phyloP scores from a whole-genome alignment of 306 rosid genomes.

The Geum urbanum region DNA sequence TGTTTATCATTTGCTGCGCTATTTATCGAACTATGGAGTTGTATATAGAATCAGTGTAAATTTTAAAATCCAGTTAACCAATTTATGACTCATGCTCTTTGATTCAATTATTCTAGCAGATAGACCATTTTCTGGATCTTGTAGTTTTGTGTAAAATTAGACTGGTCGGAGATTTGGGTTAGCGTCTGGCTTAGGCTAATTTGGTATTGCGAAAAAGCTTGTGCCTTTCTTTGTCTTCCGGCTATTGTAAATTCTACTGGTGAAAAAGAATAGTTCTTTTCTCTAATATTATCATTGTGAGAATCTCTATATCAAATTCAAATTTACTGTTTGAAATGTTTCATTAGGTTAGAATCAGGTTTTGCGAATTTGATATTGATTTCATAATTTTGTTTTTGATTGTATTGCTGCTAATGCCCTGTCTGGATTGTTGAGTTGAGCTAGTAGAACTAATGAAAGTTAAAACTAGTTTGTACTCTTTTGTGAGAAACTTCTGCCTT shows the following conservation, averaged over 20 bases:
- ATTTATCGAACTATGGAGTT: neutral
- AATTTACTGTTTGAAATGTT: neutral
- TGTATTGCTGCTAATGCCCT: neutral
- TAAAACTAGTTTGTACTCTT: neutral
- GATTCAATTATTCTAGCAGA: neutral
- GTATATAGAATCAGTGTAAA: neutral
- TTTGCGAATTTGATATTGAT: neutral
- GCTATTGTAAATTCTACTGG: neutral
- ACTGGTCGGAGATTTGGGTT: neutral
- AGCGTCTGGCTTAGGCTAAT: neutral
- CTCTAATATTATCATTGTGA: neutral
- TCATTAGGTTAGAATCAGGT: neutral
- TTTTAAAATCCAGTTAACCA: neutral
- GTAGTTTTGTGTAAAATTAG: neutral
- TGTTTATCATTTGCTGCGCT: neutral
- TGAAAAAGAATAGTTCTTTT: neutral
- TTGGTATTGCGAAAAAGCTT: neutral
- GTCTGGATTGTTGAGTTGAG: neutral
- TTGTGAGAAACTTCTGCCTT: neutral
- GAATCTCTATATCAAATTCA: neutral
- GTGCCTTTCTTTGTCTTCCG: neutral
- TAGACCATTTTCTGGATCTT: constrained; percentile 4
- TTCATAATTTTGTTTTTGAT: neutral
- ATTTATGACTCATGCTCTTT: neutral
- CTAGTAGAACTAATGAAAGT: neutral